A percentile compares a stretch with the other conserved stretches of the same genome.
These are phyloP conservation scores for Russula vinacea DNA, from an alignment of 768 basidiomycete species.

Conservation along the genomic window DNA sequence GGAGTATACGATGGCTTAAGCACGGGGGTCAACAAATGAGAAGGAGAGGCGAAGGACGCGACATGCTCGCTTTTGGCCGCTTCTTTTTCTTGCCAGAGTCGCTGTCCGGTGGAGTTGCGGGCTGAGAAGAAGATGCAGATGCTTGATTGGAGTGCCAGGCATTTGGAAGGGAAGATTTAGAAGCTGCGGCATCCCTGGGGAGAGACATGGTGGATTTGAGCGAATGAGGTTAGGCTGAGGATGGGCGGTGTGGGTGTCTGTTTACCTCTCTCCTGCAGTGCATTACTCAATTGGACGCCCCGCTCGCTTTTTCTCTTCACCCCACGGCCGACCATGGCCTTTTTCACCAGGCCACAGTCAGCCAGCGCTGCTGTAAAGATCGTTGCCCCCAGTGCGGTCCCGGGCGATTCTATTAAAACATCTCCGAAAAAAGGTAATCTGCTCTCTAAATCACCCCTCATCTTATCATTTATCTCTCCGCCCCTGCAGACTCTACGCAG, in stretches of 20 bases:
- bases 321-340: conserved; percentile 49
- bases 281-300: neutral
- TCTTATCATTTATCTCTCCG: conserved; percentile 20
- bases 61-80: conserved; percentile 60
- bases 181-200: conserved; percentile 65
- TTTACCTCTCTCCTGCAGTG: neutral
- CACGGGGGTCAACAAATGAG: conserved; percentile 28
- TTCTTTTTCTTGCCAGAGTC: conserved; percentile 47
- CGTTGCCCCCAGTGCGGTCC: conserved; percentile 52
- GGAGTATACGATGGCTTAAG: conserved; percentile 70
- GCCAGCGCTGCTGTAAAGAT: conserved; percentile 67
- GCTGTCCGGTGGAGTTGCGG: conserved; percentile 37
- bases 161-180: conserved; percentile 60
- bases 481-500: conserved; percentile 56
- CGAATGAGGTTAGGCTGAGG: neutral
- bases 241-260: conserved; percentile 10
- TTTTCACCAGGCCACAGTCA: conserved; percentile 62
- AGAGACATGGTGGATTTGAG: conserved; percentile 50
- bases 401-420: conserved; percentile 44
- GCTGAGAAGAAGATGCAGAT: conserved; percentile 38
- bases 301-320: neutral
- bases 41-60: conserved; percentile 30
- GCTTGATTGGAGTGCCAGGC: conserved; percentile 66
- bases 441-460: conserved; percentile 6
- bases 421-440: conserved; percentile 47